Evolutionary conservation across 2,329 filamentous ascomycete genomes (phyloP).

Genomic region (Alternaria gansuensis): DNA sequence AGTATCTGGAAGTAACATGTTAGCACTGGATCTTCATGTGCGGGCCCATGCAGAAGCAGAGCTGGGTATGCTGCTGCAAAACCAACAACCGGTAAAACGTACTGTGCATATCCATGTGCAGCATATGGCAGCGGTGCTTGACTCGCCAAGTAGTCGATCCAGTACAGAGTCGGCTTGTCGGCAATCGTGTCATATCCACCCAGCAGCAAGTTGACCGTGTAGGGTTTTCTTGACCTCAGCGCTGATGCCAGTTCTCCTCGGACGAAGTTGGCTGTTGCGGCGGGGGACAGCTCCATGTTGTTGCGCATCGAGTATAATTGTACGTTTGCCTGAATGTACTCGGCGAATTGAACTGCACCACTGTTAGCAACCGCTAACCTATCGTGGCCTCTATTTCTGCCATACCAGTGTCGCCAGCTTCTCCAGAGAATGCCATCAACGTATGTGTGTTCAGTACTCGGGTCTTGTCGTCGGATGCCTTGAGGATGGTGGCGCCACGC

Average conservation of each 20-base stretch:
- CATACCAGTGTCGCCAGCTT: constrained; percentile 92
- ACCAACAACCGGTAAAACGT: constrained; percentile 52
- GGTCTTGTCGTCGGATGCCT: constrained; percentile 96
- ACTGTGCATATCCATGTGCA: constrained; percentile 97
- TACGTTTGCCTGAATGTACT: constrained; percentile 98
- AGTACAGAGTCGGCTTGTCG: constrained; percentile 90
- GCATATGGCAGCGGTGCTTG: constrained; percentile 91
- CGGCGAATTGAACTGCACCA: constrained; percentile 88
- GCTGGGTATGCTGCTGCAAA: neutral
- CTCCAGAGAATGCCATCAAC: constrained; percentile 92
- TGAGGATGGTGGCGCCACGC: constrained; percentile 95
- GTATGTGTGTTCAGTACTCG: constrained; percentile 91
- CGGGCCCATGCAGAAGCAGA: neutral
- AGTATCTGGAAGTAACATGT: constrained; percentile 70
- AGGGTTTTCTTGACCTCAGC: constrained; percentile 89
- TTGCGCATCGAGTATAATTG: constrained; percentile 99
- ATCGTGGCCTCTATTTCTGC: neutral
- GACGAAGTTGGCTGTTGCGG: constrained; percentile 90
- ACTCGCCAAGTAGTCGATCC: constrained; percentile 95
- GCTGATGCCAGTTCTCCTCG: constrained; percentile 91
- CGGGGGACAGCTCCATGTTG: constrained; percentile 87
- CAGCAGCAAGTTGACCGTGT: constrained; percentile 95
- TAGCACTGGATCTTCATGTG: neutral
- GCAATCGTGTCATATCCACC: constrained; percentile 93
- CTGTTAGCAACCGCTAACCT: constrained; percentile 15